phyloP scores from a whole-genome alignment of 257 asterid species.

The Solanum paucissectum region DNA sequence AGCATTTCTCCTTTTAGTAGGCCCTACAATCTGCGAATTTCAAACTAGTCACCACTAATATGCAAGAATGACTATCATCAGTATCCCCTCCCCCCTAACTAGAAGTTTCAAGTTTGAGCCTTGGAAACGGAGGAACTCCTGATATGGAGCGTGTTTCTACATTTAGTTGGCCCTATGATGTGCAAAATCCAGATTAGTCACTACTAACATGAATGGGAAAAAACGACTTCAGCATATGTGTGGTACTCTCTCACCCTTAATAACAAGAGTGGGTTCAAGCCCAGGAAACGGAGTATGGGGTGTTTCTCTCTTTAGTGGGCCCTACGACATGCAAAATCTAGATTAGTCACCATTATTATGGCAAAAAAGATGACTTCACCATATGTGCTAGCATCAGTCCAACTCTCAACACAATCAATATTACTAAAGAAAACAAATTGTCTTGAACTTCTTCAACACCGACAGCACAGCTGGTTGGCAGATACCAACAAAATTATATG shows the following conservation, averaged over 20 bases:
- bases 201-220: background rate
- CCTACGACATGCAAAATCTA: background rate
- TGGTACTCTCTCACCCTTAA: background rate
- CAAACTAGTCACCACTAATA: background rate
- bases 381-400: background rate
- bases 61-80: background rate
- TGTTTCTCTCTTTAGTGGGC: background rate
- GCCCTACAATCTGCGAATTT: background rate
- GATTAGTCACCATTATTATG: background rate
- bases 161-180: background rate
- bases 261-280: background rate
- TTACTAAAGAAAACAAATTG: background rate
- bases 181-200: background rate
- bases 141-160: background rate
- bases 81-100: background rate
- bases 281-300: background rate
- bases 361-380: background rate
- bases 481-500: background rate
- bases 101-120: background rate
- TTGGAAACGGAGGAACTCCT: background rate
- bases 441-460: background rate
- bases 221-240: background rate
- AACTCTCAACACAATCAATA: background rate
- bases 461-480: background rate
- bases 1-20: background rate